Evolutionary conservation across 1,139 yeast genomes (phyloP).

Genomic region (Saccharomyces hybrid): DNA sequence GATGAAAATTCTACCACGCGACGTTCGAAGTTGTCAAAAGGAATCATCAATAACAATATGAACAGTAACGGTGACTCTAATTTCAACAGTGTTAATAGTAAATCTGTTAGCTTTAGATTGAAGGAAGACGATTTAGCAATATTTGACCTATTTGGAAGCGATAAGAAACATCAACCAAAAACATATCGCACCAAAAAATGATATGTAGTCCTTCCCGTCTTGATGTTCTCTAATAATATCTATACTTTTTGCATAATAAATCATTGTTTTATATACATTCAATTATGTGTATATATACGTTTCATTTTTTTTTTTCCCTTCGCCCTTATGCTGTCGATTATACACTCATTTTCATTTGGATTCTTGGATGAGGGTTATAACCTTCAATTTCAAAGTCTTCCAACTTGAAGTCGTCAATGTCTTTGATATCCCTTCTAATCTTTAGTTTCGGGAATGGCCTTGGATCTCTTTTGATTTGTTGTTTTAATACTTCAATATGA

Average conservation of each 20-base stretch:
- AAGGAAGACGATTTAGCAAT: conserved; percentile 28
- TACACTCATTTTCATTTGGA: conserved; percentile 80
- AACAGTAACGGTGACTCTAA: conserved; percentile 1
- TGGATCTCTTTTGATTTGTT: conserved; percentile 71
- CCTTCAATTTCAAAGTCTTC: conserved; percentile 80
- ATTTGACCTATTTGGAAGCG: conserved; percentile 25
- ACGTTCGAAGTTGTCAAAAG: conserved; percentile 2
- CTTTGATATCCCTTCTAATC: conserved; percentile 57
- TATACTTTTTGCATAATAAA: conserved; percentile 28
- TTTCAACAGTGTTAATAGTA: conserved; percentile 2
- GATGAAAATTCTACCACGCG: conserved; percentile 17
- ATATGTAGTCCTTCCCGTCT: conserved; percentile 5
- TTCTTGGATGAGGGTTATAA: conserved; percentile 74
- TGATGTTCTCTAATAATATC: conserved; percentile 26
- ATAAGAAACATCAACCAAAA: conserved; percentile 17
- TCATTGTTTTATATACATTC: conserved; percentile 2
- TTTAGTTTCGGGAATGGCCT: conserved; percentile 68
- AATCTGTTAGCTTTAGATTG: conserved; percentile 19
- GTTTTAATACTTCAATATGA: conserved; percentile 82
- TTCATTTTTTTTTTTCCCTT: neutral
- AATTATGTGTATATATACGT: neutral
- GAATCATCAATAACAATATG: neutral
- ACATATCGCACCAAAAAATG: conserved; percentile 19
- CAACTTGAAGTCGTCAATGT: conserved; percentile 78
- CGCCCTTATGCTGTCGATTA: conserved; percentile 16